Conservation (phyloP, 257 asterid species). For the Nicotiana tabacum region DNA sequence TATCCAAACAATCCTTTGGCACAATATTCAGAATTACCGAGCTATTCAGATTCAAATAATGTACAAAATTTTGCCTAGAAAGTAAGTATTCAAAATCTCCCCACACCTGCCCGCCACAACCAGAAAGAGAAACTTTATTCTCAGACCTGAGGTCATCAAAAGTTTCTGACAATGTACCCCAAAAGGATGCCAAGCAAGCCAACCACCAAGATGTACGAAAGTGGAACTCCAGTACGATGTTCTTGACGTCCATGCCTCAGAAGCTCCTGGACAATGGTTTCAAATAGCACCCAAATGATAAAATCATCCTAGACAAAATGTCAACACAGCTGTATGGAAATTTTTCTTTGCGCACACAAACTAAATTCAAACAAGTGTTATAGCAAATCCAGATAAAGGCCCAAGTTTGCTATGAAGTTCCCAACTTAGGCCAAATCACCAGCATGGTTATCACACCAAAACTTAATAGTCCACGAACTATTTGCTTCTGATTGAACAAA, state of each 20-base stretch:
- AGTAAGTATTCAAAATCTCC: neutral
- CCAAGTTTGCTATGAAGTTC: neutral
- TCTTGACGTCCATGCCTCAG: conserved; percentile 10
- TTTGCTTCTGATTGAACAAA: neutral
- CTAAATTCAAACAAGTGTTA: neutral
- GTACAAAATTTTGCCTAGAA: neutral
- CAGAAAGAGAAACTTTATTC: neutral
- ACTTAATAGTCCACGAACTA: neutral
- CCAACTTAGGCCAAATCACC: neutral
- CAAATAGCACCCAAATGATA: neutral
- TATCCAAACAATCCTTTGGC: neutral
- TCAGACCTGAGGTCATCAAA: conserved; percentile 9
- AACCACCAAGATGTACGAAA: neutral
- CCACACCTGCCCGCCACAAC: neutral
- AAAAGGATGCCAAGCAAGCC: conserved; percentile 15
- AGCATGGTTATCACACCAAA: neutral
- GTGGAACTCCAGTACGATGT: neutral
- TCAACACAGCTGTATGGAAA: neutral
- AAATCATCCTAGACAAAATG: neutral
- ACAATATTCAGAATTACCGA: neutral
- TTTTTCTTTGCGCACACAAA: neutral
- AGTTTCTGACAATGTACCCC: conserved; percentile 8
- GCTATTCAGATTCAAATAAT: neutral
- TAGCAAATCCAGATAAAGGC: neutral
- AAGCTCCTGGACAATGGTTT: conserved; percentile 8